Percentiles rank a stretch among this genome's conserved stretches.
Evolutionary conservation across 2,329 filamentous ascomycete genomes (phyloP).

Genomic region (Chaetothyriales sp.): DNA sequence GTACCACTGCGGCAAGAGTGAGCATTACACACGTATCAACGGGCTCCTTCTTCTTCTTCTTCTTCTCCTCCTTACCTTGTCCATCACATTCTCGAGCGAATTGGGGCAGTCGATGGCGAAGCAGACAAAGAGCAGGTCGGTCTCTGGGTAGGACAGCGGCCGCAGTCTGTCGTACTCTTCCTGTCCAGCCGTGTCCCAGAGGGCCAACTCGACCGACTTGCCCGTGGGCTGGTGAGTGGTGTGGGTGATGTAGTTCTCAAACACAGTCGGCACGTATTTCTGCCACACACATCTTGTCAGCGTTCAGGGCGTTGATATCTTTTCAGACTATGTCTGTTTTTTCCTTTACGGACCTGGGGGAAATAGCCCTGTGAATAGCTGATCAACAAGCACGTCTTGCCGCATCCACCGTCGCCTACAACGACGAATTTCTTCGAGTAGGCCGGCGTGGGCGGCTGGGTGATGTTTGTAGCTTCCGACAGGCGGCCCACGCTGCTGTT

Average conservation of each 20-base stretch:
- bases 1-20: constrained; percentile 58
- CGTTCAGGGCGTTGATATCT: background rate
- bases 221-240: constrained; percentile 74
- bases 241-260: constrained; percentile 99
- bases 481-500: constrained; percentile 52
- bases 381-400: constrained; percentile 96
- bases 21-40: no score
- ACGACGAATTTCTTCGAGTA: constrained; percentile 99
- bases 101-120: constrained; percentile 98
- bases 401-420: constrained; percentile 92
- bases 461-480: constrained; percentile 69
- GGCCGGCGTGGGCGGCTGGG: constrained; percentile 56
- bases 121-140: constrained; percentile 93
- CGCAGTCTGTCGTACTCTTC: constrained; percentile 96
- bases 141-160: constrained; percentile 93
- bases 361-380: constrained; percentile 98
- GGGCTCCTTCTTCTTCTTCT: no score
- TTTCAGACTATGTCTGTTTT: no score
- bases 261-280: constrained; percentile 99
- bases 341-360: constrained; percentile 77
- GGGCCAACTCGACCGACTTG: constrained; percentile 87
- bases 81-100: constrained; percentile 93
- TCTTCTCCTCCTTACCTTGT: constrained; percentile 61
- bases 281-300: constrained; percentile 25
- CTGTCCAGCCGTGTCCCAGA: constrained; percentile 97